phyloP scores from a whole-genome alignment of 768 basidiomycete species.

The Mycena pura region DNA sequence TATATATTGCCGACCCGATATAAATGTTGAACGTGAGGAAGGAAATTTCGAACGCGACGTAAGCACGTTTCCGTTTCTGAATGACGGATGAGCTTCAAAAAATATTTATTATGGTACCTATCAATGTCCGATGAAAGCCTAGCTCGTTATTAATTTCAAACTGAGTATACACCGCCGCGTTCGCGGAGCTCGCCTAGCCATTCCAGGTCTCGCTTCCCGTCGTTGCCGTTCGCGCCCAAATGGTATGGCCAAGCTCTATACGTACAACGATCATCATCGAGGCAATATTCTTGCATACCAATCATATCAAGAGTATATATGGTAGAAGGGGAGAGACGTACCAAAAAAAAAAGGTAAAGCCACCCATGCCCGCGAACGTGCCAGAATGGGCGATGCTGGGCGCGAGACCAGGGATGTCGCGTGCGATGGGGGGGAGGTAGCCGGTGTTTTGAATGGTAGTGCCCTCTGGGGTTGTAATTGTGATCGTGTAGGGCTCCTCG shows the following conservation, averaged over 20 bases:
- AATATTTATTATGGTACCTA: not conserved
- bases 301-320: not conserved
- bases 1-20: conserved; percentile 42
- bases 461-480: conserved; percentile 81
- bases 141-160: no score
- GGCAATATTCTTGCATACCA: conserved; percentile 19
- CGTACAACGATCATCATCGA: conserved; percentile 23
- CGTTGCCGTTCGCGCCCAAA: not conserved
- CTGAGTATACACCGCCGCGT: no score
- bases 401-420: conserved; percentile 39
- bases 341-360: no score
- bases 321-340: not conserved
- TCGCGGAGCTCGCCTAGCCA: not conserved
- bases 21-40: conserved; percentile 40
- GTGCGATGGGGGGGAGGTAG: conserved; percentile 34
- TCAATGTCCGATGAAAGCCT: no score
- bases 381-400: conserved; percentile 38
- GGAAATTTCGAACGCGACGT: conserved; percentile 38
- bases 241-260: conserved; percentile 13
- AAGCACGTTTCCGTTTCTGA: conserved; percentile 34
- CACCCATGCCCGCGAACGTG: conserved; percentile 38
- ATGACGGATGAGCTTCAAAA: conserved; percentile 11
- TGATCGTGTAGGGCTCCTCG: conserved; percentile 73
- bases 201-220: not conserved
- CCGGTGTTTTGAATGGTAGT: conserved; percentile 67